A percentile compares a stretch with the other conserved stretches of the same genome.
Conservation (phyloP, 805 yeast species). For the Lipomyces mesembrius region DNA sequence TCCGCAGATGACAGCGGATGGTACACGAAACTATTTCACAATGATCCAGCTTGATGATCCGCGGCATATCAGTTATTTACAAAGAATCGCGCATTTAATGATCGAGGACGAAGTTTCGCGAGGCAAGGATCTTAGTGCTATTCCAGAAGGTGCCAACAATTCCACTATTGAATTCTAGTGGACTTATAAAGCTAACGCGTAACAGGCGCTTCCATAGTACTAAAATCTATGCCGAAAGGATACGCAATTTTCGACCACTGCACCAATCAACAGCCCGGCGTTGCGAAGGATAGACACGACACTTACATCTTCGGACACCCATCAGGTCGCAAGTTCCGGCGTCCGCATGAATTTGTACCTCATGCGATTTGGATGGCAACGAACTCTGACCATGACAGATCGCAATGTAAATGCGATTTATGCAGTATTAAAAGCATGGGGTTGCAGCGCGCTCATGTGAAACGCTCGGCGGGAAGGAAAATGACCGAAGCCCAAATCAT, state of each 20-base stretch:
- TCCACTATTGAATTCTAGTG: background rate
- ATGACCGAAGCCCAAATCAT: background rate
- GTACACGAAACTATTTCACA: slow-evolving; percentile 9
- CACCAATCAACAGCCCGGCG: slow-evolving; percentile 10
- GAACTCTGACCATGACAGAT: slow-evolving; percentile 2
- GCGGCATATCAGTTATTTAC: background rate
- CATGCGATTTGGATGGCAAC: slow-evolving; percentile 26
- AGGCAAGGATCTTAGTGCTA: background rate
- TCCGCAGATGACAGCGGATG: slow-evolving; percentile 9
- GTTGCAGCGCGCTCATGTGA: slow-evolving; percentile 8
- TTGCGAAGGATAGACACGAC: slow-evolving; percentile 16
- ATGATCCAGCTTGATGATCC: background rate
- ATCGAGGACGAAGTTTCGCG: background rate
- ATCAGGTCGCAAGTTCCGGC: slow-evolving; percentile 30
- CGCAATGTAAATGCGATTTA: slow-evolving; percentile 8
- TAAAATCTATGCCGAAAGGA: slow-evolving; percentile 13
- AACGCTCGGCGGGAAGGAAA: background rate
- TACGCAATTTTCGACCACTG: slow-evolving; percentile 20
- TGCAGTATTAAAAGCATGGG: slow-evolving; percentile 14
- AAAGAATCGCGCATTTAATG: background rate
- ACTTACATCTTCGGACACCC: slow-evolving; percentile 35
- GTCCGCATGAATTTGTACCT: slow-evolving; percentile 23
- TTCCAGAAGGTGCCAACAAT: background rate
- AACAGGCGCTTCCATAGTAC: slow-evolving; percentile 3
- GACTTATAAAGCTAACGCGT: background rate